These are phyloP conservation scores for Microcos paniculata DNA, from an alignment of 345 rosid genomes.

Conservation along the genomic window DNA sequence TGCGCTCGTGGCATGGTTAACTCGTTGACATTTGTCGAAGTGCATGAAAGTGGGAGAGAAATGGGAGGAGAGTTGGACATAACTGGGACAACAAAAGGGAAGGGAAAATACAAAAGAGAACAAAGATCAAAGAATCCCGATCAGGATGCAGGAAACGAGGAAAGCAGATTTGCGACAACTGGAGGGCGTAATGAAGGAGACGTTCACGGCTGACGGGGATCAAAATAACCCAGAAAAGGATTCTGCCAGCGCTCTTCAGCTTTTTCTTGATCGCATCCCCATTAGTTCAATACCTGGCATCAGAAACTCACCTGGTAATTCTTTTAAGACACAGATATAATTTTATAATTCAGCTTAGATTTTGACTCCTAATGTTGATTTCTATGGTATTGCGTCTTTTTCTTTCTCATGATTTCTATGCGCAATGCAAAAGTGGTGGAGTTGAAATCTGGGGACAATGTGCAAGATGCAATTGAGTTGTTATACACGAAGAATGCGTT, in stretches of 20 bases:
- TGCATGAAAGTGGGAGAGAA: neutral
- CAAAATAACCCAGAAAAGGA: slow-evolving; percentile 12
- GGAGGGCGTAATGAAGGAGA: slow-evolving; percentile 17
- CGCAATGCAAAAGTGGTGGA: slow-evolving; percentile 30
- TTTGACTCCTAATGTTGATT: neutral
- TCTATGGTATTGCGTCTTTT: neutral
- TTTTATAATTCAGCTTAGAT: neutral
- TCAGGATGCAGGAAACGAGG: slow-evolving; percentile 21
- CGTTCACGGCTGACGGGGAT: neutral
- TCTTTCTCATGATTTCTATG: neutral
- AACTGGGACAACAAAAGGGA: neutral
- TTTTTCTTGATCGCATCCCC: slow-evolving; percentile 44
- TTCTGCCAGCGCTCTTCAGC: slow-evolving; percentile 34
- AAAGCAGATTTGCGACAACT: slow-evolving; percentile 3
- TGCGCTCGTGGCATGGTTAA: neutral
- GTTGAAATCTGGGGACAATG: slow-evolving; percentile 30
- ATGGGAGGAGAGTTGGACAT: neutral
- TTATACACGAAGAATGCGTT: slow-evolving; percentile 33
- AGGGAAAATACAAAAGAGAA: neutral
- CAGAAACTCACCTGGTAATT: slow-evolving; percentile 34
- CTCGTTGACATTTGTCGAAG: neutral
- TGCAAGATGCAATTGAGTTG: slow-evolving; percentile 32
- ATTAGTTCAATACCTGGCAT: slow-evolving; percentile 34
- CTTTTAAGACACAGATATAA: neutral
- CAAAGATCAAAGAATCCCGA: neutral